Evolutionary conservation across 345 rosid species (phyloP).

Genomic region (Euphorbia pulcherrima): DNA sequence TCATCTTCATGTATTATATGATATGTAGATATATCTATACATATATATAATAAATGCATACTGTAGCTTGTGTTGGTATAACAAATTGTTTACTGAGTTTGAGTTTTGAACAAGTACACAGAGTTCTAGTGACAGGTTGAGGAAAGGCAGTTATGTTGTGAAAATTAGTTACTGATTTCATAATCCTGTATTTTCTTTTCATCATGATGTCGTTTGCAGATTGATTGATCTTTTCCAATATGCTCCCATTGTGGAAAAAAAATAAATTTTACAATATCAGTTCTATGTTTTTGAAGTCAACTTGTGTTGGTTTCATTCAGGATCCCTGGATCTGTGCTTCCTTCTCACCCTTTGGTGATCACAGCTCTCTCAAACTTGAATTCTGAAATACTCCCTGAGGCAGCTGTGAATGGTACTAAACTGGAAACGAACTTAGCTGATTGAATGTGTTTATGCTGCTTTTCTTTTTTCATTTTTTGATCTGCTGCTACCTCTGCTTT

Average conservation of each 20-base stretch:
- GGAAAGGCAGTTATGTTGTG: background rate
- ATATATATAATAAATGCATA: too few relatives aligned
- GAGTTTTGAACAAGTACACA: background rate
- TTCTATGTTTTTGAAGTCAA: slow-evolving; percentile 16
- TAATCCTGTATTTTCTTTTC: background rate
- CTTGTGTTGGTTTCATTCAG: slow-evolving; percentile 61
- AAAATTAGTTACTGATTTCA: slow-evolving; percentile 2
- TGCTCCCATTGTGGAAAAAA: slow-evolving; percentile 6
- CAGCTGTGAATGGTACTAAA: slow-evolving; percentile 87
- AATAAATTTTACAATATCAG: background rate
- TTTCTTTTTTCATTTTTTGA: background rate
- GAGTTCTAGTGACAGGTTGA: background rate
- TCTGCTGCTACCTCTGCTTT: background rate
- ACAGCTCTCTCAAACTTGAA: slow-evolving; percentile 89
- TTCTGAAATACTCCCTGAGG: slow-evolving; percentile 85
- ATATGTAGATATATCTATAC: too few relatives aligned
- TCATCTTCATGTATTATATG: background rate
- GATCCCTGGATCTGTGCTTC: slow-evolving; percentile 76
- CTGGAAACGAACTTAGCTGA: slow-evolving; percentile 16
- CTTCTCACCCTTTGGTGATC: slow-evolving; percentile 80
- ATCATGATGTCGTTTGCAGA: background rate
- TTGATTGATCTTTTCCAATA: background rate
- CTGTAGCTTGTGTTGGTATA: background rate
- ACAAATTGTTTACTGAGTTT: background rate
- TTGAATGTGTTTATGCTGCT: background rate